These are phyloP conservation scores for Ceratocystis huliohia DNA, from an alignment of 2,329 filamentous ascomycete species.

Conservation along the genomic window DNA sequence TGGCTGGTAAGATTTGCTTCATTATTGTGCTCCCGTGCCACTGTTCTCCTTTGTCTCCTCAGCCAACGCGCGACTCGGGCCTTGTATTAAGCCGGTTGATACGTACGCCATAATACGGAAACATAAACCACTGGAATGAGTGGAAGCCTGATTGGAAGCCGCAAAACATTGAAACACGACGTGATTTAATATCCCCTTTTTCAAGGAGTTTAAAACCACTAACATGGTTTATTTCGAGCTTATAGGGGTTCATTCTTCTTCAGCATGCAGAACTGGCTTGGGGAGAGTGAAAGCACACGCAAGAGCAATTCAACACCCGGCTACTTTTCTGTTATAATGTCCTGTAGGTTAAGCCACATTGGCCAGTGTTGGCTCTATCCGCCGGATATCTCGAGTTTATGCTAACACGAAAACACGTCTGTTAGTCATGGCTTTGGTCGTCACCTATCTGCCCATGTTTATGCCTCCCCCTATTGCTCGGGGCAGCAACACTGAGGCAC, in stretches of 20 bases:
- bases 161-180: not conserved
- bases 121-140: no score
- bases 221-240: not conserved
- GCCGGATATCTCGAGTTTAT: not conserved
- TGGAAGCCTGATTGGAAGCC: no score
- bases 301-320: constrained; percentile 54
- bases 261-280: constrained; percentile 63
- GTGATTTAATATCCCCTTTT: not conserved
- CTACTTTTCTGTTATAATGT: constrained; percentile 65
- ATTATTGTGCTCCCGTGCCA: no score
- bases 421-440: constrained; percentile 46
- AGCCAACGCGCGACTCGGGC: no score
- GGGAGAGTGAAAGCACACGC: constrained; percentile 55
- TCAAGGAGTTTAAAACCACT: constrained; percentile 13
- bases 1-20: constrained; percentile 41
- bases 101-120: no score
- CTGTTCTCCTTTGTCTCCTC: no score
- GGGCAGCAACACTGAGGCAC: constrained; percentile 11
- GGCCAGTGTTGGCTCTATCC: not conserved
- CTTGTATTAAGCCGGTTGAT: no score
- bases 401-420: not conserved
- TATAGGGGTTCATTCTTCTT: constrained; percentile 59
- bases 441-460: constrained; percentile 41
- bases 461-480: constrained; percentile 27
- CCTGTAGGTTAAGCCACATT: constrained; percentile 40